These are phyloP conservation scores for Acanthamoeba polyphaga DNA, from an alignment of 208 protist genomes.

Conservation along the genomic window DNA sequence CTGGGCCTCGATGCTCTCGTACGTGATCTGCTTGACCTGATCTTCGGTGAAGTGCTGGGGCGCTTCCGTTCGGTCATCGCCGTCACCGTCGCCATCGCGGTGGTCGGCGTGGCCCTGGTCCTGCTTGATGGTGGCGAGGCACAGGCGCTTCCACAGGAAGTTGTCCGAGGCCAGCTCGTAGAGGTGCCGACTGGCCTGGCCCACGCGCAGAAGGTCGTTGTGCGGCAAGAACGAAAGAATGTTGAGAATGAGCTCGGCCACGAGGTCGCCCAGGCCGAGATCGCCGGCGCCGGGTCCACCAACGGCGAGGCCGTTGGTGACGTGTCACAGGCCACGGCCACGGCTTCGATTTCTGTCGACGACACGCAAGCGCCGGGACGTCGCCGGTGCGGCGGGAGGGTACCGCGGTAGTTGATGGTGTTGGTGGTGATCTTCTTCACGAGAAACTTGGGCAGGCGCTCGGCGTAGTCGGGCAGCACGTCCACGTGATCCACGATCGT, in stretches of 20 bases:
- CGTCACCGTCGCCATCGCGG: too few species aligned
- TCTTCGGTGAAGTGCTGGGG: neutral
- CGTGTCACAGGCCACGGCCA: too few species aligned
- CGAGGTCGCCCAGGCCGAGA: neutral
- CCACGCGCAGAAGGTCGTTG: neutral
- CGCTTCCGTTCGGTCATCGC: too few species aligned
- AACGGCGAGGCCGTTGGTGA: too few species aligned
- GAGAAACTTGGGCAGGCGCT: neutral
- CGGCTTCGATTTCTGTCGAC: neutral
- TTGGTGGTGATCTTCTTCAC: neutral
- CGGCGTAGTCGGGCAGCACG: neutral
- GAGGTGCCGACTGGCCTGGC: neutral
- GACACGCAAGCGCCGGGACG: neutral
- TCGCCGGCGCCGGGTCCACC: neutral
- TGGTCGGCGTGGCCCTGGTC: too few species aligned
- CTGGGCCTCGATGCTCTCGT: constrained; percentile 4
- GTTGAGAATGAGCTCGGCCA: constrained; percentile 12
- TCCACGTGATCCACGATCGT: constrained; percentile 1
- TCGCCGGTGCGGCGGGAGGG: neutral
- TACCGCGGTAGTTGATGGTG: neutral
- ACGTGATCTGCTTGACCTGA: neutral
- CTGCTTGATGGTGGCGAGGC: neutral
- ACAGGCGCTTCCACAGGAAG: neutral
- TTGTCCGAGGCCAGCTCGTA: neutral
- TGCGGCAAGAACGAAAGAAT: neutral